Evolutionary conservation across 2,329 filamentous ascomycete species (phyloP).

Genomic region (Blastomyces gilchristii): DNA sequence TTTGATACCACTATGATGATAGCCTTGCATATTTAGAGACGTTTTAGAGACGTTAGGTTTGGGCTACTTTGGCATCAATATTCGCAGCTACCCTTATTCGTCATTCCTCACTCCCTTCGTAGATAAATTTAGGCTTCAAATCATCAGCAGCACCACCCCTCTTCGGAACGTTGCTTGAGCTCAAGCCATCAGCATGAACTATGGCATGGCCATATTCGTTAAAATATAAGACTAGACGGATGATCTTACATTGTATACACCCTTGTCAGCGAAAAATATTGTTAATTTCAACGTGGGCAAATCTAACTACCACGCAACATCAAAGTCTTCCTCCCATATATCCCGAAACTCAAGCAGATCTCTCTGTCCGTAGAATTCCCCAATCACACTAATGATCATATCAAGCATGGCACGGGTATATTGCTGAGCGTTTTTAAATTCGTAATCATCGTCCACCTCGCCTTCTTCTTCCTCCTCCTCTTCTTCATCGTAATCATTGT

Average conservation of each 20-base stretch:
- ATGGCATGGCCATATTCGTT: background rate
- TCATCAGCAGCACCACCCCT: background rate
- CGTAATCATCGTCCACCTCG: constrained; percentile 18
- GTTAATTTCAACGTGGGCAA: background rate
- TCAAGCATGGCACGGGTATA: constrained; percentile 60
- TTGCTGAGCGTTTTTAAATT: constrained; percentile 17
- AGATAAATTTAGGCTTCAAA: background rate
- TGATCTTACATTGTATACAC: background rate
- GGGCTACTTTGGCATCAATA: background rate
- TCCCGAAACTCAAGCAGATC: constrained; percentile 71
- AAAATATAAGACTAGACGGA: background rate
- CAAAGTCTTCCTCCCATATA: constrained; percentile 31
- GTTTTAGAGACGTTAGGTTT: background rate
- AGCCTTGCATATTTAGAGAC: background rate
- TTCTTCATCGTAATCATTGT: constrained; percentile 6
- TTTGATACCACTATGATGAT: constrained; percentile 2
- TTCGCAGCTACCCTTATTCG: background rate
- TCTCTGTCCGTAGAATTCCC: constrained; percentile 80
- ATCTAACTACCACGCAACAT: constrained; percentile 3
- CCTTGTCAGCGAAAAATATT: background rate
- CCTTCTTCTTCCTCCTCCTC: constrained; percentile 29
- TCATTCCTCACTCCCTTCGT: background rate
- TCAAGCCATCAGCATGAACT: background rate
- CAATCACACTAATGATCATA: constrained; percentile 81
- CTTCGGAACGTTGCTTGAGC: background rate